Percentiles rank a stretch among this genome's conserved stretches.
These are phyloP conservation scores for Poa pratensis DNA, from an alignment of 176 grass and related monocot species.

Conservation along the genomic window DNA sequence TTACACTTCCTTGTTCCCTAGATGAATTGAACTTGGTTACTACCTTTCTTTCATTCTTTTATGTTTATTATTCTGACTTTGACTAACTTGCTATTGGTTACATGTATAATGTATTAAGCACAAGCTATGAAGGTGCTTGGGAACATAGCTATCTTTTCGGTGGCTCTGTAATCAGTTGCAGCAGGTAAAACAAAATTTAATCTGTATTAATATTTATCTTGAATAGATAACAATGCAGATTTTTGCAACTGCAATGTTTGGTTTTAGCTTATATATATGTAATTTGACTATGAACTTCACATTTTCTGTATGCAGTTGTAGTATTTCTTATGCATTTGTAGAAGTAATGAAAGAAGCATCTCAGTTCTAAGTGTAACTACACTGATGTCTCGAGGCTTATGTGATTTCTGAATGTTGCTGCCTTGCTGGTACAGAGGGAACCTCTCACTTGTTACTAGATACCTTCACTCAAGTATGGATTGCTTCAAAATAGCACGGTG, in stretches of 20 bases:
- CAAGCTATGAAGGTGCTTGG: slow-evolving; percentile 82
- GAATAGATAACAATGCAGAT: too few relatives aligned
- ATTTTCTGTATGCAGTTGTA: slow-evolving; percentile 57
- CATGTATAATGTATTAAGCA: slow-evolving; percentile 53
- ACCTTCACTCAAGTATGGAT: too few relatives aligned
- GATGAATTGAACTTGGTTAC: background rate
- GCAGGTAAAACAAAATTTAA: too few relatives aligned
- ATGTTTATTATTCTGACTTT: background rate
- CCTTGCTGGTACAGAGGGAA: too few relatives aligned
- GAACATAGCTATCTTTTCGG: slow-evolving; percentile 69
- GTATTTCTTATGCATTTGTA: slow-evolving; percentile 85
- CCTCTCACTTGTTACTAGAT: too few relatives aligned
- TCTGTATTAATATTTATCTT: too few relatives aligned
- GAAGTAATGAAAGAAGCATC: slow-evolving; percentile 73
- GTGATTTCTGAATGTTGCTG: slow-evolving; percentile 23
- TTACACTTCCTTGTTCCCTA: background rate
- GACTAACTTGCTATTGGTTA: slow-evolving; percentile 71
- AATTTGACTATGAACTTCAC: background rate
- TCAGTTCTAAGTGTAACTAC: slow-evolving; percentile 67
- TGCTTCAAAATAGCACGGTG: too few relatives aligned
- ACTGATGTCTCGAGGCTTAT: slow-evolving; percentile 73
- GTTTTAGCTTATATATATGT: background rate
- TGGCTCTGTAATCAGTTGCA: too few relatives aligned
- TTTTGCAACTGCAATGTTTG: too few relatives aligned
- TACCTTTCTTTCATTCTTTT: background rate